phyloP scores from a whole-genome alignment of 2,329 filamentous ascomycete species.

The Neurospora crassa region DNA sequence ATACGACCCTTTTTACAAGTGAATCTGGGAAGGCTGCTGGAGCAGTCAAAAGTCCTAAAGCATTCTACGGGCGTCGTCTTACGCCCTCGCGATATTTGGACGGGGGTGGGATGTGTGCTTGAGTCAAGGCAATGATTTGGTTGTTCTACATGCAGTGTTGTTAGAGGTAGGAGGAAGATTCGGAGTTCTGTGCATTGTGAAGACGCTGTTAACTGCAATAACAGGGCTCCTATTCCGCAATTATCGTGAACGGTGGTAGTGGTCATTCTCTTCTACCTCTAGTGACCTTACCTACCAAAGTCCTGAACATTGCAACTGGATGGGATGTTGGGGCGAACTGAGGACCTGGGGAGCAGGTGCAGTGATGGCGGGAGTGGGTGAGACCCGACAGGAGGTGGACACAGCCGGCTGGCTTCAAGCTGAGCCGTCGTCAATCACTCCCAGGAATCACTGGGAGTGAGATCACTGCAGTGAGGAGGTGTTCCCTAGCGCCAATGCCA shows the following conservation, averaged over 20 bases:
- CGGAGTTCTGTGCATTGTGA: neutral
- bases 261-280: neutral
- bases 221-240: neutral
- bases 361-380: neutral
- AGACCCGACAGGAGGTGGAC: neutral
- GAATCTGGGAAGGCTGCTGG: neutral
- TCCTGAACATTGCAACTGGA: neutral
- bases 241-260: neutral
- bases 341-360: neutral
- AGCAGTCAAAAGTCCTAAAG: neutral
- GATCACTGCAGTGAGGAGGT: neutral
- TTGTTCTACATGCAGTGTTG: neutral
- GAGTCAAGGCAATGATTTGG: neutral
- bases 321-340: neutral
- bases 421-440: neutral
- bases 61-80: neutral
- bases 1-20: neutral
- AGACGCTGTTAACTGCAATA: neutral
- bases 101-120: neutral
- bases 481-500: neutral
- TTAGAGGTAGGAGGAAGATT: neutral
- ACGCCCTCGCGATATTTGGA: neutral
- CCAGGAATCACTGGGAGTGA: neutral
- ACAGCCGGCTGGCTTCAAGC: neutral
- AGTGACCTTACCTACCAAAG: neutral